Percentiles rank a stretch among this genome's conserved stretches.
Evolutionary conservation across 164 flowering plant species (phyloP).

Genomic region (Stephania japonica): DNA sequence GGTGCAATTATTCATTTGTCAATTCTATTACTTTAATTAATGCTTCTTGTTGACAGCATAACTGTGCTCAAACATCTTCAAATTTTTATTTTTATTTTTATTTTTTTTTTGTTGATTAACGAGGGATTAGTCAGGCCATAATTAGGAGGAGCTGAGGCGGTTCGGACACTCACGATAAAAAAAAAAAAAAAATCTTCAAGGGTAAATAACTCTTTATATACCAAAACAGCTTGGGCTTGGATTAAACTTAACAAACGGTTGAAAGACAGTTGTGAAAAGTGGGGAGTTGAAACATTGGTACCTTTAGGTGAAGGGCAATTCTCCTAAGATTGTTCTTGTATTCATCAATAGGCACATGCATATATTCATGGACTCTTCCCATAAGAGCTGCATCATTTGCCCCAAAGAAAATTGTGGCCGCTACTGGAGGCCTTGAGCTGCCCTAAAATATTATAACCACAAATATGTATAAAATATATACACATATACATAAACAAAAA

Average conservation of each 20-base stretch:
- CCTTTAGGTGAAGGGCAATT: conserved; percentile 78
- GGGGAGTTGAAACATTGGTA: conserved; percentile 11
- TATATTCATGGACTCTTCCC: conserved; percentile 55
- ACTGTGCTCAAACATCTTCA: background rate
- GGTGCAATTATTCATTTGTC: background rate
- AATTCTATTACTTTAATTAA: background rate
- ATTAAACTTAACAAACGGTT: background rate
- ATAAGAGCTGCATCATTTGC: conserved; percentile 91
- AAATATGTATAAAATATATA: background rate
- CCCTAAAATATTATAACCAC: conserved; percentile 21
- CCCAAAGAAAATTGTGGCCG: conserved; percentile 78
- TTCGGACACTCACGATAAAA: too few relatives aligned
- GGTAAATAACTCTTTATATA: background rate
- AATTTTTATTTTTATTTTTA: too few relatives aligned
- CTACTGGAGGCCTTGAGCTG: conserved; percentile 47
- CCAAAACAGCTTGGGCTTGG: background rate
- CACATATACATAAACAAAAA: too few relatives aligned
- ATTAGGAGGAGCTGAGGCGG: too few relatives aligned
- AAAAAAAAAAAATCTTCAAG: too few relatives aligned
- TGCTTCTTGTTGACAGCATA: background rate
- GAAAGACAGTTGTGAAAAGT: background rate
- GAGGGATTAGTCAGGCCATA: too few relatives aligned
- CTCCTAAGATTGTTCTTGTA: conserved; percentile 67
- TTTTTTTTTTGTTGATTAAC: too few relatives aligned
- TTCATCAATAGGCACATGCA: conserved; percentile 82